Evolutionary conservation across 805 yeast genomes (phyloP), one percentile per base, ranked within the genome.

Genomic region (Saitoella complicata): DNA sequence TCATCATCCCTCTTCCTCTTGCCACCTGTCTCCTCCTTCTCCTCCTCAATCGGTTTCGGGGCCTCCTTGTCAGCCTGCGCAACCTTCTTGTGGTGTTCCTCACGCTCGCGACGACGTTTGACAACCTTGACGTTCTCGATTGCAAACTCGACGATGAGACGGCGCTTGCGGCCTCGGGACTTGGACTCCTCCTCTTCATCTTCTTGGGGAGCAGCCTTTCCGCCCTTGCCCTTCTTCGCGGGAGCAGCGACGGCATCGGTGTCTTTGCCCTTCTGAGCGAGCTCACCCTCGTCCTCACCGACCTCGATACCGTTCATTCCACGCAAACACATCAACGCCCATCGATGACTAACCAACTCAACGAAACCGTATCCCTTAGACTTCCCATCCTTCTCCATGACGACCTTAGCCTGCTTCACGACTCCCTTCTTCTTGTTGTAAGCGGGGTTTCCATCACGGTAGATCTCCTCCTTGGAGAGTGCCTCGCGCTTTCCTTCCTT

Each of bases 321-420:
- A 68, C 98, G 76, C 46, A 91, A 72, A 1, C 94, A 96, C 96
- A 86, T 87, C 52, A 91, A 70, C 1, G 98, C 97, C 50, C 79
- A 61, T 62, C 80, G 81, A 62, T 91, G 98, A 62, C 87, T 94
- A 63, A 86, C 77, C 62, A 71, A 86, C 64, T 91, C 97, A 39
- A 91, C 63, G 70, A 91, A 88, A 51, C 98, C 98, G 57, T 88
- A 91, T 49, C 98, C 98, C 68, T 96, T 79, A 57, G 91, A 78
- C 62, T 98, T 73, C 46, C 98, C 98, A 6, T 88, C 69, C 6
- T 86, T 94, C 64, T 91, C 98, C 70, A 75, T 81, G 50, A 91
- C 81, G 51, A 91, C 79, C 66, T 91, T 91, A 30, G 96, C 81
- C 64, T 91, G 97, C 61, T 75, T 79, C 3, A 91, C 94, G 37